These are phyloP conservation scores for Closterium sp. DNA, from an alignment of 139 green algal species.

Conservation along the genomic window DNA sequence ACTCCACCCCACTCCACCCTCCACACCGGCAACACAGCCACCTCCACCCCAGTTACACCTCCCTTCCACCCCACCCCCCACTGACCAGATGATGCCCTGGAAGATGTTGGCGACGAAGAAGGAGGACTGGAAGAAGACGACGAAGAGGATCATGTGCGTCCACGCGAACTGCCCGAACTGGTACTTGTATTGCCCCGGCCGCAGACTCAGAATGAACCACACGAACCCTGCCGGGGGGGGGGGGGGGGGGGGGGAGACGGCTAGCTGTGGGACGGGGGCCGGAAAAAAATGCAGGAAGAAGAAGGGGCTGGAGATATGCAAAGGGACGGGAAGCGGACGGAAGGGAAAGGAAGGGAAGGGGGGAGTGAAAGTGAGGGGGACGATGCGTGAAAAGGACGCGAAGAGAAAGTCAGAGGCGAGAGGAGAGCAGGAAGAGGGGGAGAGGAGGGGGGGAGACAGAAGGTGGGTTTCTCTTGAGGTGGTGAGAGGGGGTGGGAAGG, in stretches of 20 bases:
- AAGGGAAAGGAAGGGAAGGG: background rate
- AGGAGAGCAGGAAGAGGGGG: background rate
- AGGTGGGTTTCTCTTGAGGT: background rate
- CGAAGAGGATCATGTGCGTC: slow-evolving; percentile 97
- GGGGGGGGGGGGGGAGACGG: background rate
- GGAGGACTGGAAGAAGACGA: slow-evolving; percentile 81
- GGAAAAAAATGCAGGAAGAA: too few species aligned
- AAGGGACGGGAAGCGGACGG: background rate
- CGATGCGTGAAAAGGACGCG: background rate
- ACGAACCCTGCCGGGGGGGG: slow-evolving; percentile 32
- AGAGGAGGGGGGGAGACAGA: background rate
- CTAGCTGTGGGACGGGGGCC: too few species aligned
- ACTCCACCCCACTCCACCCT: too few species aligned
- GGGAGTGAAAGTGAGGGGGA: background rate
- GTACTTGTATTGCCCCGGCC: slow-evolving; percentile 84
- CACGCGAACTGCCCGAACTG: slow-evolving; percentile 98
- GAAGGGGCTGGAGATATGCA: too few species aligned
- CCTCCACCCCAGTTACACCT: too few species aligned
- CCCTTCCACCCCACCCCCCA: background rate
- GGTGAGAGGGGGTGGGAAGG: too few species aligned
- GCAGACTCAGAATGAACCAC: slow-evolving; percentile 87
- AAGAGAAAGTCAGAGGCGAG: background rate
- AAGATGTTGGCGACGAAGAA: slow-evolving; percentile 90
- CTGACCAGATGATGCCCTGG: slow-evolving; percentile 89
- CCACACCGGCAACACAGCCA: too few species aligned